Evolutionary conservation across 2,329 filamentous ascomycete species (phyloP).

Genomic region (Hyphodiscus sp.): DNA sequence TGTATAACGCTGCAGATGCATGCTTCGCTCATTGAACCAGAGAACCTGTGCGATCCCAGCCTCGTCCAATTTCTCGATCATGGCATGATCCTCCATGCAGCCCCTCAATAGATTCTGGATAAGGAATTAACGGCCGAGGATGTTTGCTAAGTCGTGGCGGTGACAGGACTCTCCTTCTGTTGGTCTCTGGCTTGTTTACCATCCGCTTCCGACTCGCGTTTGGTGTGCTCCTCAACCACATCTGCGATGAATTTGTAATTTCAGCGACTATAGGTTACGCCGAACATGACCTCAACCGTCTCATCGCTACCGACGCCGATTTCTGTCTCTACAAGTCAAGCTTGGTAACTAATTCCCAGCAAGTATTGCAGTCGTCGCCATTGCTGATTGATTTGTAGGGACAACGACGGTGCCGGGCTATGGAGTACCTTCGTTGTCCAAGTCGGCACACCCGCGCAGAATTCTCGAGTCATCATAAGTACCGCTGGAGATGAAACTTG

Average conservation of each 20-base stretch:
- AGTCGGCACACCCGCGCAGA: conserved; percentile 32
- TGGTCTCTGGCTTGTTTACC: neutral
- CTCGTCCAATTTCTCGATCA: too few species aligned
- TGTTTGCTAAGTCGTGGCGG: too few species aligned
- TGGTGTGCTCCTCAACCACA: too few species aligned
- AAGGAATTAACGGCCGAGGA: too few species aligned
- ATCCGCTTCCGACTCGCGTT: neutral
- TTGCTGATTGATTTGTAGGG: neutral
- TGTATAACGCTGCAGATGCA: too few species aligned
- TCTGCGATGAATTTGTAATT: too few species aligned
- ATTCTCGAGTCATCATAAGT: conserved; percentile 32
- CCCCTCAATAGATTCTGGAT: too few species aligned
- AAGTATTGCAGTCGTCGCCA: neutral
- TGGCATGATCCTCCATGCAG: too few species aligned
- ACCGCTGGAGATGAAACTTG: conserved; percentile 8
- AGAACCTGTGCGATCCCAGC: too few species aligned
- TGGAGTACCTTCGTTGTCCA: conserved; percentile 35
- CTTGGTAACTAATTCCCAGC: neutral
- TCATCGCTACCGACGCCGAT: conserved; percentile 1
- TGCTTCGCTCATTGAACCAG: too few species aligned
- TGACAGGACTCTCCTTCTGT: too few species aligned
- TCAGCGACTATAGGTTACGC: neutral
- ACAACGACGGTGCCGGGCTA: conserved; percentile 23
- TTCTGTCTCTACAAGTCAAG: conserved; percentile 10
- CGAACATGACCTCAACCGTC: conserved; percentile 3